phyloP scores from a whole-genome alignment of 164 flowering plant species.

The Piper longum region DNA sequence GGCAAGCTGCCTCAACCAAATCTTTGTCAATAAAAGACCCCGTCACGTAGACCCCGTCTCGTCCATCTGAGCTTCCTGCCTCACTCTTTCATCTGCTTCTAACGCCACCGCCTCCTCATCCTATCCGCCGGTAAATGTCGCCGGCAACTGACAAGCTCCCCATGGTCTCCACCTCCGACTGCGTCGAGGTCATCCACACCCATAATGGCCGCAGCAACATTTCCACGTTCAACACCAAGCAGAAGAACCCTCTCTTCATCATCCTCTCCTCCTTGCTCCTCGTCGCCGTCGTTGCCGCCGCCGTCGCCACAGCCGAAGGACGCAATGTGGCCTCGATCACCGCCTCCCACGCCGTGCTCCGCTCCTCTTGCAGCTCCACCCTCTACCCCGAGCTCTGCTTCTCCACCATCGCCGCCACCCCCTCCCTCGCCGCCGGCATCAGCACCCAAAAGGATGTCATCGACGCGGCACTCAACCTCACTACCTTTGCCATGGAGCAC shows the following conservation, averaged over 20 bases:
- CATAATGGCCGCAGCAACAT: background rate
- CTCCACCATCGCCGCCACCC: slow-evolving; percentile 28
- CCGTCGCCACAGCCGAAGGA: background rate
- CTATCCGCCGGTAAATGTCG: background rate
- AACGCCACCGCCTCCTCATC: background rate
- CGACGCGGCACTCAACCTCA: slow-evolving; percentile 35
- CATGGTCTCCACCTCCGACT: background rate
- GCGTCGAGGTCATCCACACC: background rate
- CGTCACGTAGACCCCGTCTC: too few relatives aligned
- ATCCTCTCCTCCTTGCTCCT: background rate
- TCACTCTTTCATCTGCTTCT: background rate
- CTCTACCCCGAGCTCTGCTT: slow-evolving; percentile 53
- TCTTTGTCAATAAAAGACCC: background rate
- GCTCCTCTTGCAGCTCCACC: slow-evolving; percentile 48
- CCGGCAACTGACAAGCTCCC: background rate
- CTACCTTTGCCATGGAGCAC: slow-evolving; percentile 27
- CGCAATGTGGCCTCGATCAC: background rate
- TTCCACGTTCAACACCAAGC: background rate
- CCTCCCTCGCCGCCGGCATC: slow-evolving; percentile 13
- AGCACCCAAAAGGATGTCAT: slow-evolving; percentile 45
- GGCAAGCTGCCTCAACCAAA: background rate
- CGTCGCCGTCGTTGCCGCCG: background rate
- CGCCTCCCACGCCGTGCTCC: slow-evolving; percentile 33
- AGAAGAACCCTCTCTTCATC: background rate
- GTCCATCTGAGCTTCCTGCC: too few relatives aligned